Evolutionary conservation across 2,329 filamentous ascomycete genomes (phyloP).

Genomic region (Hymenoscyphus linearis): DNA sequence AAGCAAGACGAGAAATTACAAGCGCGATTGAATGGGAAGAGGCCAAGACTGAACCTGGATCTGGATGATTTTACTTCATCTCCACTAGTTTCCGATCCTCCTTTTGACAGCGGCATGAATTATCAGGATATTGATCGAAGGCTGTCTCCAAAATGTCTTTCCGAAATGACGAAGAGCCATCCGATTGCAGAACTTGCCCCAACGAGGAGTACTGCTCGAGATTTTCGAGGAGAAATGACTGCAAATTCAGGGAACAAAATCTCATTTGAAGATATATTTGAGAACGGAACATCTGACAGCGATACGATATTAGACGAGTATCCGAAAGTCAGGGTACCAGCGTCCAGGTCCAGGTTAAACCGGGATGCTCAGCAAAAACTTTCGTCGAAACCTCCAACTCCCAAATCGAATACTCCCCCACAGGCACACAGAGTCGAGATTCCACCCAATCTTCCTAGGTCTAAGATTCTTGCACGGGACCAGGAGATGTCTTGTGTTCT

Average conservation of each 20-base stretch:
- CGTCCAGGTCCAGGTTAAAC: neutral
- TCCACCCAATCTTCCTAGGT: neutral
- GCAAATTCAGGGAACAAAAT: neutral
- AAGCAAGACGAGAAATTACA: conserved; percentile 18
- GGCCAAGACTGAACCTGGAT: neutral
- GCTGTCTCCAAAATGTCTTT: conserved; percentile 12
- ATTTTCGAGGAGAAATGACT: neutral
- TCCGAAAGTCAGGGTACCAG: neutral
- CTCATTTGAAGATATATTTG: neutral
- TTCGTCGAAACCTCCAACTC: neutral
- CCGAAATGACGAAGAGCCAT: neutral
- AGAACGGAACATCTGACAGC: neutral
- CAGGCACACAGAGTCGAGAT: neutral
- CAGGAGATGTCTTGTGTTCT: neutral
- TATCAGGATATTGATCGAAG: conserved; percentile 20
- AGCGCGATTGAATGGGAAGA: conserved; percentile 14
- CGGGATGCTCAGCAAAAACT: neutral
- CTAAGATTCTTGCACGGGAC: neutral
- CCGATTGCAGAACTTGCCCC: neutral
- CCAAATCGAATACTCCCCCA: neutral
- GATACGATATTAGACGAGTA: neutral
- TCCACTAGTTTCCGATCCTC: conserved; percentile 2
- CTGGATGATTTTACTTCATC: conserved; percentile 8
- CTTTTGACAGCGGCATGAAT: conserved; percentile 16
- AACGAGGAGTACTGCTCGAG: neutral